Percentiles rank a stretch among this genome's conserved stretches.
phyloP scores from a whole-genome alignment of 176 grass and related monocot species.

The Paspalum vaginatum region DNA sequence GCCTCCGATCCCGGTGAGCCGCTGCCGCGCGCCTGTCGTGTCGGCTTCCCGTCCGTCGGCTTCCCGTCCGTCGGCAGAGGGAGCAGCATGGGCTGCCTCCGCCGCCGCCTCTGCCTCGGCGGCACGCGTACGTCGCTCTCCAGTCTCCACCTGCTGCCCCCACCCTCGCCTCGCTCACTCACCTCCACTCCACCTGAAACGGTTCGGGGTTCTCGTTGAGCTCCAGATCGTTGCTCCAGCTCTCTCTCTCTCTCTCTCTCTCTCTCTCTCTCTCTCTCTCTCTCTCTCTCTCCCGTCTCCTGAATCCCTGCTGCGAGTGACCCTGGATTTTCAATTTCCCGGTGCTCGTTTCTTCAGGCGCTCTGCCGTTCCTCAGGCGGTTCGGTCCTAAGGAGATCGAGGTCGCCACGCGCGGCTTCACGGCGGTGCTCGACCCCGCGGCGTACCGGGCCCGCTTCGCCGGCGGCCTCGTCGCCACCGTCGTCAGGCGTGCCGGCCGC shows the following conservation, averaged over 20 bases:
- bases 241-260: no score
- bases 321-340: no score
- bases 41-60: not conserved
- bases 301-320: no score
- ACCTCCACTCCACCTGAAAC: no score
- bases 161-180: no score
- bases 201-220: no score
- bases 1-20: slow-evolving; percentile 16
- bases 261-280: not conserved
- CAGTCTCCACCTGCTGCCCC: not conserved
- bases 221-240: no score
- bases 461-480: slow-evolving; percentile 69
- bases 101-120: slow-evolving; percentile 41
- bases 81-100: slow-evolving; percentile 30
- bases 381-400: slow-evolving; percentile 77
- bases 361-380: slow-evolving; percentile 63
- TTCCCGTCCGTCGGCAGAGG: not conserved
- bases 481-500: slow-evolving; percentile 48
- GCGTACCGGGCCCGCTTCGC: slow-evolving; percentile 81
- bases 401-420: slow-evolving; percentile 73
- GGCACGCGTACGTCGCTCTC: slow-evolving; percentile 31
- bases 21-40: no score
- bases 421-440: slow-evolving; percentile 50
- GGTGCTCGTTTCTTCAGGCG: slow-evolving; percentile 29
- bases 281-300: not conserved